Evolutionary conservation across 441 rosid species (phyloP).

Genomic region (Dalechampia spathulata): DNA sequence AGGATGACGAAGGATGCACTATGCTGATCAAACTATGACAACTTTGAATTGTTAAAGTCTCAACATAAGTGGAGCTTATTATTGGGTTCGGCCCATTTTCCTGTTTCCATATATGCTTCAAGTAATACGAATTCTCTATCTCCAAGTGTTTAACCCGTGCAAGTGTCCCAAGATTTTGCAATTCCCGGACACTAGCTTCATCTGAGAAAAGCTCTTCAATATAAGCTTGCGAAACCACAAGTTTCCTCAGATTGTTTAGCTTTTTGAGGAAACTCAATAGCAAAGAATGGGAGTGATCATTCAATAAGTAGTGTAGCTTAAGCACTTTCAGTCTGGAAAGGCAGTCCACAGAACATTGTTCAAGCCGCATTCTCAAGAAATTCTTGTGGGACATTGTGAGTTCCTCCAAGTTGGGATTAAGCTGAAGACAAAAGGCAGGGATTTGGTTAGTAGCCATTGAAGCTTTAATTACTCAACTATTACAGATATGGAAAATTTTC

Average conservation of each 20-base stretch:
- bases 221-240: neutral
- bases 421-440: neutral
- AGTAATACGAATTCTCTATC: neutral
- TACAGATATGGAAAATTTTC: too few species aligned
- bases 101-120: neutral
- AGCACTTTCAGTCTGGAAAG: neutral
- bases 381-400: neutral
- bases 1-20: too few species aligned
- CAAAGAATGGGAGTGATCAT: too few species aligned
- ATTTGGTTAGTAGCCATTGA: neutral
- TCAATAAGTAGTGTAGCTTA: neutral
- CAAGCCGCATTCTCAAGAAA: neutral
- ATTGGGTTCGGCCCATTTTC: neutral
- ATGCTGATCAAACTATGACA: too few species aligned
- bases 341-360: neutral
- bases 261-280: neutral
- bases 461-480: too few species aligned
- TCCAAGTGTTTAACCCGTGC: neutral
- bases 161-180: neutral
- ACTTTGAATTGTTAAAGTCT: too few species aligned
- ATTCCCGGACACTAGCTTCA: neutral
- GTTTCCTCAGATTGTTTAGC: neutral
- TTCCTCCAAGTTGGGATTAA: neutral
- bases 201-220: conserved; percentile 3
- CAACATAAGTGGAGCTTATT: too few species aligned